Percentiles rank a stretch among this genome's conserved stretches.
Evolutionary conservation across 257 asterid genomes (phyloP).

Genomic region (Solanum medicagineum): DNA sequence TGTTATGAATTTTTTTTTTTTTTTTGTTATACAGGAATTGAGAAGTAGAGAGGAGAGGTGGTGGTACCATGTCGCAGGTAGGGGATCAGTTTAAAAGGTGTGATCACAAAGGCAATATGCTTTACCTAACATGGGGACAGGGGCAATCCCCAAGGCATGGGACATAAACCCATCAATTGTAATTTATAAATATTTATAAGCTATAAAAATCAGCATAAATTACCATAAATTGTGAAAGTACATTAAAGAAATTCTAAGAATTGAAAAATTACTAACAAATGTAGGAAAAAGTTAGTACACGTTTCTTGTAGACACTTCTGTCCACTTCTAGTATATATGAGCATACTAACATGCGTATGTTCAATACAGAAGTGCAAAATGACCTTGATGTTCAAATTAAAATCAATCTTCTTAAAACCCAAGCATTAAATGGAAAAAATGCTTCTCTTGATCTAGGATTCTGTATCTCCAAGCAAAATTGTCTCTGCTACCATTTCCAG

Average conservation of each 20-base stretch:
- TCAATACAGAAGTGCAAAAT: neutral
- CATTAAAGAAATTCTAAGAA: neutral
- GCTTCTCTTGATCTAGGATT: neutral
- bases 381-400: neutral
- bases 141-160: neutral
- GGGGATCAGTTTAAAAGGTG: neutral
- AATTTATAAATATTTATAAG: neutral
- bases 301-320: neutral
- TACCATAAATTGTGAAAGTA: neutral
- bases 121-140: neutral
- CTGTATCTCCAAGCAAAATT: neutral
- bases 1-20: neutral
- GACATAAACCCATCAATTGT: neutral
- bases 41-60: neutral
- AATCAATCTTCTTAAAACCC: neutral
- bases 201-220: neutral
- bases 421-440: neutral
- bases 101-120: neutral
- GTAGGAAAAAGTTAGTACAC: neutral
- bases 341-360: neutral
- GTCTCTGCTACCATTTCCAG: neutral
- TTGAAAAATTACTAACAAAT: neutral
- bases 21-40: neutral
- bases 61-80: neutral
- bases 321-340: neutral